Evolutionary conservation across 148 eudicot species (phyloP).

Genomic region (Heliamphora exappendiculata): DNA sequence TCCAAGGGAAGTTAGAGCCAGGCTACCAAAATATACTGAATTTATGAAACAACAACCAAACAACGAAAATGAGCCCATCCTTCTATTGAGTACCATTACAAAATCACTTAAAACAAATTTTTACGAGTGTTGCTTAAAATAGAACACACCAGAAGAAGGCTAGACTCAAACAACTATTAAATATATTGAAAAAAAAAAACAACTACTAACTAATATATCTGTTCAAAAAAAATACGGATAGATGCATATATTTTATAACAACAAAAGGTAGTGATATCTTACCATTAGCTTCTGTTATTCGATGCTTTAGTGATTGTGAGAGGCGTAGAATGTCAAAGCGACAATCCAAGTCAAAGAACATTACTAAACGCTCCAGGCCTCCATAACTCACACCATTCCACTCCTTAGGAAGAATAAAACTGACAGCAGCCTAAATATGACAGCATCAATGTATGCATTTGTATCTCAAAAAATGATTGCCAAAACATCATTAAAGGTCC

Average conservation of each 20-base stretch:
- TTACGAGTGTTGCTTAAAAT: neutral
- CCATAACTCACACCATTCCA: conserved; percentile 75
- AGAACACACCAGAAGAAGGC: neutral
- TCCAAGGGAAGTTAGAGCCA: neutral
- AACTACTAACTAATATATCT: neutral
- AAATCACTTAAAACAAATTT: neutral
- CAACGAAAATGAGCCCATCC: neutral
- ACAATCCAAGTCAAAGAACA: conserved; percentile 86
- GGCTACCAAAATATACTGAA: neutral
- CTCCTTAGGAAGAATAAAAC: conserved; percentile 75
- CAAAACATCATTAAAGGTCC: neutral
- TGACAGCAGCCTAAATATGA: conserved; percentile 49
- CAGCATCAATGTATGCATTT: neutral
- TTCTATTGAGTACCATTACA: neutral
- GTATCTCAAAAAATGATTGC: neutral
- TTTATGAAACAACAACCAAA: neutral
- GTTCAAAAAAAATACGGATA: neutral
- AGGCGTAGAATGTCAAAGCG: conserved; percentile 72
- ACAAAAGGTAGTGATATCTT: conserved; percentile 3
- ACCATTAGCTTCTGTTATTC: conserved; percentile 35
- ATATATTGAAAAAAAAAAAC: neutral
- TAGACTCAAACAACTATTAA: neutral
- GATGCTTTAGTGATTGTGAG: conserved; percentile 39
- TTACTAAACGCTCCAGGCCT: conserved; percentile 56
- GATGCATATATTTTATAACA: no score